A percentile compares a stretch with the other conserved stretches of the same genome.
Conservation (phyloP, 345 rosid genomes). For the Eutrema heterophyllum region DNA sequence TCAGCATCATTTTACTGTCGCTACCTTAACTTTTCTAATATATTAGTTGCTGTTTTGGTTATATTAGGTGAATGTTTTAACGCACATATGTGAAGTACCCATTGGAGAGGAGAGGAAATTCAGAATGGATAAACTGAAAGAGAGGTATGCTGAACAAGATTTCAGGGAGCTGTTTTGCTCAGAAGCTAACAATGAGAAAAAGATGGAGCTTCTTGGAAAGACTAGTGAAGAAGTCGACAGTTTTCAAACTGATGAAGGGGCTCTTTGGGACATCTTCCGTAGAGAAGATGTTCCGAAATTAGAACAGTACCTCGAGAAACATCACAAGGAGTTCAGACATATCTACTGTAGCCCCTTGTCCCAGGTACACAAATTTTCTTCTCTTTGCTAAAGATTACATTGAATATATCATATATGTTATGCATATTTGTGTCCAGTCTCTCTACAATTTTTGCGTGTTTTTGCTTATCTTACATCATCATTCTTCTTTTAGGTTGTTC, state of each 20-base stretch:
- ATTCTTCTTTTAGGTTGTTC: not conserved
- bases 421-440: not conserved
- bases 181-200: slow-evolving; percentile 9
- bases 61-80: slow-evolving; percentile 58
- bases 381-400: not conserved
- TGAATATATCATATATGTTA: not conserved
- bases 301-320: slow-evolving; percentile 50
- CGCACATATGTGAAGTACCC: slow-evolving; percentile 47
- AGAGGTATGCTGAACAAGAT: slow-evolving; percentile 46
- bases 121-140: slow-evolving; percentile 33
- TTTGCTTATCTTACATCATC: not conserved
- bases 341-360: slow-evolving; percentile 44
- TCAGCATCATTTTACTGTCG: too few species aligned
- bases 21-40: too few species aligned
- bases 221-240: not conserved
- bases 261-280: slow-evolving; percentile 72
- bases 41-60: not conserved
- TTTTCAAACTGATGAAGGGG: slow-evolving; percentile 42
- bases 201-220: not conserved
- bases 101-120: not conserved
- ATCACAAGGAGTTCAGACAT: slow-evolving; percentile 72
- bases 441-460: not conserved
- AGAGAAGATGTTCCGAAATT: slow-evolving; percentile 65
- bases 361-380: slow-evolving; percentile 30
- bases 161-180: slow-evolving; percentile 39